Conservation (phyloP, 2,329 filamentous ascomycete species). For the Xylaria sp. region DNA sequence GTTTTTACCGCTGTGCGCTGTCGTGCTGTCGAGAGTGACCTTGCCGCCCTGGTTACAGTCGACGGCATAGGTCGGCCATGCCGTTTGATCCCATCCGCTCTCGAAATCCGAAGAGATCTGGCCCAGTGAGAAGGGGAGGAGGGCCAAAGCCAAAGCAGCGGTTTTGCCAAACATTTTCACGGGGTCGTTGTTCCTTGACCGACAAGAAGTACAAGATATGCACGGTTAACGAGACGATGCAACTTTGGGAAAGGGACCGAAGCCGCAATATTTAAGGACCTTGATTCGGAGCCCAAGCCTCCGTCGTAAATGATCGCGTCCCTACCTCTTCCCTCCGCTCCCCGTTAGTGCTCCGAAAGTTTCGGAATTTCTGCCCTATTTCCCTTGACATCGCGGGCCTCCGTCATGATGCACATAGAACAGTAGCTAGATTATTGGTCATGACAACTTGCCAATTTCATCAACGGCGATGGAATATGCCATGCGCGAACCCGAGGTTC, state of each 20-base stretch:
- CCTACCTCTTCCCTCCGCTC: conserved; percentile 27
- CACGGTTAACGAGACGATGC: conserved; percentile 1
- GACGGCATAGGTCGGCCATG: conserved; percentile 68
- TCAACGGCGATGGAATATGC: neutral
- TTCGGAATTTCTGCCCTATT: conserved; percentile 36
- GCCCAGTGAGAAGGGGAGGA: conserved; percentile 60
- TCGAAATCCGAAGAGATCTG: conserved; percentile 69
- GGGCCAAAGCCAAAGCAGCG: conserved; percentile 58
- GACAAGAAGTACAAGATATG: conserved; percentile 6
- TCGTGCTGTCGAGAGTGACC: conserved; percentile 66
- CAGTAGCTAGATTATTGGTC: neutral
- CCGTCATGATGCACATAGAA: neutral
- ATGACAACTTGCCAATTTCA: neutral
- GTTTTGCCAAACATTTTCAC: conserved; percentile 56
- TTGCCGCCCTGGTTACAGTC: conserved; percentile 70
- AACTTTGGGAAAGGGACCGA: conserved; percentile 30
- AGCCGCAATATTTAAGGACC: conserved; percentile 46
- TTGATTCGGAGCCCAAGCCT: conserved; percentile 41
- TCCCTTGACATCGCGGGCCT: conserved; percentile 14
- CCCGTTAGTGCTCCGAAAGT: conserved; percentile 32
- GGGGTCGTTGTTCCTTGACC: conserved; percentile 10
- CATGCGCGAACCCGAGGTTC: conserved; percentile 11
- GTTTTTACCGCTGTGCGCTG: conserved; percentile 66
- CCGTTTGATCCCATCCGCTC: conserved; percentile 65
- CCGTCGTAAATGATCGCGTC: conserved; percentile 38